Percentiles rank a stretch among this genome's conserved stretches.
Evolutionary conservation across 306 rosid genomes (phyloP).

Genomic region (Trifolium subterraneum): DNA sequence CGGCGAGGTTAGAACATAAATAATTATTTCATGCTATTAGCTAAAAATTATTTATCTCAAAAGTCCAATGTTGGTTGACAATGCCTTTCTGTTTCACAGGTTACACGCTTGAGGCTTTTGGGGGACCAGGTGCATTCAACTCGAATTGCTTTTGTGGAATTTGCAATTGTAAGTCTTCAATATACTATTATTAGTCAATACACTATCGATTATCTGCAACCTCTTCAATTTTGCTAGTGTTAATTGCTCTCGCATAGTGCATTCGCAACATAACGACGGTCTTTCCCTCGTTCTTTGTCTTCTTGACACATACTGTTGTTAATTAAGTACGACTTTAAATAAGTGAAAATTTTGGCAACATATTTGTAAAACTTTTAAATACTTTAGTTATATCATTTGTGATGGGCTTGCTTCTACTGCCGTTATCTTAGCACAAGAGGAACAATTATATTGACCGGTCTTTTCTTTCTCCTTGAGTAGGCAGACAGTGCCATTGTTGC

Average conservation of each 20-base stretch:
- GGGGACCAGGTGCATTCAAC: slow-evolving; percentile 98
- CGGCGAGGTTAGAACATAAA: slow-evolving; percentile 74
- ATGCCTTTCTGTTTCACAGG: slow-evolving; percentile 52
- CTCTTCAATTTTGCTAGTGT: not conserved
- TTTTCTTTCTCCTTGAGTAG: slow-evolving; percentile 55
- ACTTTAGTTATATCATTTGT: not conserved
- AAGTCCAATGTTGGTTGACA: slow-evolving; percentile 19
- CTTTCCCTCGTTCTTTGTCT: not conserved
- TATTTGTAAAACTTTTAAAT: not conserved
- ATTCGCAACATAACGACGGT: not conserved
- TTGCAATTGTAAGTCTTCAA: slow-evolving; percentile 59
- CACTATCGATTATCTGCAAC: slow-evolving; percentile 4
- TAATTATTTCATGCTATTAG: slow-evolving; percentile 25
- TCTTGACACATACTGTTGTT: not conserved
- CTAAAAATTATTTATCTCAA: slow-evolving; percentile 28
- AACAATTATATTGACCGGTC: slow-evolving; percentile 17
- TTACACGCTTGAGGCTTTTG: slow-evolving; percentile 94
- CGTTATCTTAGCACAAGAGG: slow-evolving; percentile 14
- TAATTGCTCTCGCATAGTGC: not conserved
- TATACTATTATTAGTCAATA: not conserved
- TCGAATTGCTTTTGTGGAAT: slow-evolving; percentile 98
- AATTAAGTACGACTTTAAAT: not conserved
- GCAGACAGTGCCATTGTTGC: slow-evolving; percentile 95
- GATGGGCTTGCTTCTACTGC: not conserved
- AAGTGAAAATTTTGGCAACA: not conserved